These are phyloP conservation scores for Periconia sp. DNA, from an alignment of 2,329 filamentous ascomycete genomes.

Conservation along the genomic window DNA sequence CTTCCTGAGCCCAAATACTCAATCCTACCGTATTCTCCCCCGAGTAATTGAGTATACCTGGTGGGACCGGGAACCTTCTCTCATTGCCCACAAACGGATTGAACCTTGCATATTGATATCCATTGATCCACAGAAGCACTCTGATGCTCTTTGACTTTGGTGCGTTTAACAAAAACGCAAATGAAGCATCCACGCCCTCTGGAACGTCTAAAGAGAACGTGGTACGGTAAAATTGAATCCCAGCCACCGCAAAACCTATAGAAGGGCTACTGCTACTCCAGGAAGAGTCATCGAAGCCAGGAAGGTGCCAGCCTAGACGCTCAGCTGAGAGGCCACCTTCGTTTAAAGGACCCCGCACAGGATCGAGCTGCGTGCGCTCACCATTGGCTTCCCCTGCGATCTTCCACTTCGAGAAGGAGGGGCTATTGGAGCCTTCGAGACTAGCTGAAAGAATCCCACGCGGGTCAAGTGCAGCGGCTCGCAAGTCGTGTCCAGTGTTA, in stretches of 20 bases:
- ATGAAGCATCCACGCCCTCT: constrained; percentile 55
- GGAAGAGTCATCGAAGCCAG: constrained; percentile 53
- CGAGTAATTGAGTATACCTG: constrained; percentile 59
- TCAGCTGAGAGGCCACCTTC: constrained; percentile 63
- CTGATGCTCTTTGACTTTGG: constrained; percentile 50
- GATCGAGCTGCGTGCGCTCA: constrained; percentile 53
- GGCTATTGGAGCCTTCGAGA: constrained; percentile 40
- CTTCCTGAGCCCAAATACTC: constrained; percentile 62
- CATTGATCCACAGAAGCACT: constrained; percentile 64
- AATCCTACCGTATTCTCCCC: constrained; percentile 61
- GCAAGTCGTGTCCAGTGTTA: constrained; percentile 62
- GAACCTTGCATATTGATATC: constrained; percentile 65
- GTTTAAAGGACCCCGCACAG: constrained; percentile 57
- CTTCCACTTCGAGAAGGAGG: constrained; percentile 57
- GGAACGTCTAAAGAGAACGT: constrained; percentile 55
- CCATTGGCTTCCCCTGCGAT: constrained; percentile 60
- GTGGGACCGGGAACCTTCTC: constrained; percentile 61
- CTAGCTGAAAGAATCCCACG: constrained; percentile 58
- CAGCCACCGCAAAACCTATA: constrained; percentile 51
- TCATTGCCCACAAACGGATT: constrained; percentile 64
- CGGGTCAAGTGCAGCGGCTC: constrained; percentile 50
- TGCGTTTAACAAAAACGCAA: constrained; percentile 58
- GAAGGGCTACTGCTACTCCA: constrained; percentile 46
- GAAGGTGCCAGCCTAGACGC: constrained; percentile 61
- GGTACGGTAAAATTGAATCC: constrained; percentile 60